These are phyloP conservation scores for Ampelocalamus luodianensis DNA, from an alignment of 176 grass and related monocot genomes.

Conservation along the genomic window DNA sequence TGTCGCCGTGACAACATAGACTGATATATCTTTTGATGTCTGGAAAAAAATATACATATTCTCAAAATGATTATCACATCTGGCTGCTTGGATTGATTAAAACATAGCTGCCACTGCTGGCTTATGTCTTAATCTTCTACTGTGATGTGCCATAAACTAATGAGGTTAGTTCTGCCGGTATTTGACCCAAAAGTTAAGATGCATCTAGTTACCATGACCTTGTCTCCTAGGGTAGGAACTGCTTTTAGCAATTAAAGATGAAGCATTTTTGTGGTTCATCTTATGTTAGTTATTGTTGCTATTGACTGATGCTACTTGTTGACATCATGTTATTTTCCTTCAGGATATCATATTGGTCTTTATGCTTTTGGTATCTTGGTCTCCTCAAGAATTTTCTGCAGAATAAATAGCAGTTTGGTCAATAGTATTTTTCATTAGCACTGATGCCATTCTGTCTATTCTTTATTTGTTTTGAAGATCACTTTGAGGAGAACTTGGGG, in stretches of 20 bases:
- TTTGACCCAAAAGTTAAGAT: conserved; percentile 13
- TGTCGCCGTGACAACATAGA: no score
- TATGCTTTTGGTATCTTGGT: neutral
- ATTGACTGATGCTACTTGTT: conserved; percentile 4
- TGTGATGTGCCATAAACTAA: conserved; percentile 11
- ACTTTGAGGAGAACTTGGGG: conserved; percentile 93
- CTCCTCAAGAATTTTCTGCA: neutral
- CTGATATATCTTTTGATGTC: conserved; percentile 17
- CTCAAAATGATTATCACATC: neutral
- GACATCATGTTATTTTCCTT: neutral
- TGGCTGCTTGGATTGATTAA: neutral
- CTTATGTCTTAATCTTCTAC: conserved; percentile 15
- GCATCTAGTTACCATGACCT: neutral
- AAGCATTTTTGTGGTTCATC: conserved; percentile 6
- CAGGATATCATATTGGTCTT: conserved; percentile 12
- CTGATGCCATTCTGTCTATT: neutral
- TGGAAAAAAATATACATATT: neutral
- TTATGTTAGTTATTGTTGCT: conserved; percentile 14
- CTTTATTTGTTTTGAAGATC: conserved; percentile 65
- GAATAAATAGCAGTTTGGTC: neutral
- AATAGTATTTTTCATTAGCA: neutral
- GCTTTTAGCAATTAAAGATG: conserved; percentile 12
- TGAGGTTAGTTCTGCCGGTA: neutral
- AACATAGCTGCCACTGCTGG: neutral
- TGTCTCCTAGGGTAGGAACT: neutral